phyloP scores from a whole-genome alignment of 192 early-diverging fungal species.

The Linnemannia zychae region DNA sequence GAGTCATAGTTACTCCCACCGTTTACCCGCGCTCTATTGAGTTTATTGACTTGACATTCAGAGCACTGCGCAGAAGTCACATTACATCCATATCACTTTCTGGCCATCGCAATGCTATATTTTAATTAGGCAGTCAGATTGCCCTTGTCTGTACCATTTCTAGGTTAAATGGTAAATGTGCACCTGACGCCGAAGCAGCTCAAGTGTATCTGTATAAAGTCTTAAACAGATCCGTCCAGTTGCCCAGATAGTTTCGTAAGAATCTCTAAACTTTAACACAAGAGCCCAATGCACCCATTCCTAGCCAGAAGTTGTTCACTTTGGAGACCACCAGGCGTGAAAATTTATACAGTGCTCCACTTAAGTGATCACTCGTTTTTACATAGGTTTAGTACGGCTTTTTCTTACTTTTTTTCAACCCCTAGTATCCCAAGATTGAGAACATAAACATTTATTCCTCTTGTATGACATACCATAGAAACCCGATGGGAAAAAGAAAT shows the following conservation, averaged over 20 bases:
- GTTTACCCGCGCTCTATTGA: conserved; percentile 79
- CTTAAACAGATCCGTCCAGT: conserved; percentile 56
- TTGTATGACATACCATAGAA: too few relatives aligned
- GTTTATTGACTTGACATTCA: conserved; percentile 89
- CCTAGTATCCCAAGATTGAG: too few relatives aligned
- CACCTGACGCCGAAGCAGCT: conserved; percentile 44
- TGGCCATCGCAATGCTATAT: conserved; percentile 88
- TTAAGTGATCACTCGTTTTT: too few relatives aligned
- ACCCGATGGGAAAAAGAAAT: too few relatives aligned
- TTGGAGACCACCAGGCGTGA: too few relatives aligned
- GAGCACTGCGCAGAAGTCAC: conserved; percentile 90
- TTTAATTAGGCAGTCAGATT: conserved; percentile 91
- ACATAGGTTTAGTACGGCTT: too few relatives aligned
- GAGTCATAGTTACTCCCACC: conserved; percentile 86
- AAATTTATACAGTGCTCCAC: too few relatives aligned
- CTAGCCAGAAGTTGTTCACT: conserved; percentile 87
- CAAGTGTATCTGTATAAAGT: conserved; percentile 51
- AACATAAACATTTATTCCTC: too few relatives aligned
- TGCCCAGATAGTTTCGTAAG: conserved; percentile 24
- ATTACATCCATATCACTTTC: conserved; percentile 81
- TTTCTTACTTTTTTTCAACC: too few relatives aligned
- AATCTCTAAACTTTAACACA: conserved; percentile 29
- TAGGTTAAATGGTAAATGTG: conserved; percentile 77
- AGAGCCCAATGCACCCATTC: neutral
- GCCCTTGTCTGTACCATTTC: conserved; percentile 87